A percentile compares a stretch with the other conserved stretches of the same genome.
Conservation (phyloP, 73 alveolate species). For the Effrenium voratum region DNA sequence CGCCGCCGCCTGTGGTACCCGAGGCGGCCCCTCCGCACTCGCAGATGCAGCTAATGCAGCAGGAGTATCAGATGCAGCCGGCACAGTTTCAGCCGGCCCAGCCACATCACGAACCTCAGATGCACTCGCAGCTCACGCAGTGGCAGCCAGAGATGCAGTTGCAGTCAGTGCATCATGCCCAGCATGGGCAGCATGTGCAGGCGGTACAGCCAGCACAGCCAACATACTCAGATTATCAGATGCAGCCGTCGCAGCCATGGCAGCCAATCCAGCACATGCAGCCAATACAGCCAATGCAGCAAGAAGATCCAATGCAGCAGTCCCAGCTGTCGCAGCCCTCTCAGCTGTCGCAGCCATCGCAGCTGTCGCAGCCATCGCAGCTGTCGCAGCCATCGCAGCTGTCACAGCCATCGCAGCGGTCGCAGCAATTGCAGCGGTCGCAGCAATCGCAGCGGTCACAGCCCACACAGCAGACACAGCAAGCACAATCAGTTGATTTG, state of each 20-base stretch:
- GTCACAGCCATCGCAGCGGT: neutral
- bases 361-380: too few species aligned
- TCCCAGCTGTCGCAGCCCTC: neutral
- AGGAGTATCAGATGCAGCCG: neutral
- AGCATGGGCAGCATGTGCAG: constrained; percentile 11
- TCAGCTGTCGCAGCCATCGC: neutral
- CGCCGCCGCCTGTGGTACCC: neutral
- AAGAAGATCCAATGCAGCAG: neutral
- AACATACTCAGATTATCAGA: neutral
- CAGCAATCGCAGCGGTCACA: too few species aligned
- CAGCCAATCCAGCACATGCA: neutral
- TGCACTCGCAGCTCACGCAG: neutral
- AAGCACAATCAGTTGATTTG: neutral
- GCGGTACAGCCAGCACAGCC: neutral
- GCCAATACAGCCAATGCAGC: neutral
- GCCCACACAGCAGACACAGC: neutral
- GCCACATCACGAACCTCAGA: neutral
- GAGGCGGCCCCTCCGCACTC: neutral
- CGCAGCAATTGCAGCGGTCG: neutral
- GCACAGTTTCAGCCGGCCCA: neutral
- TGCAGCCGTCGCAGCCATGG: neutral
- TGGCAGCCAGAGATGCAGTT: too few species aligned
- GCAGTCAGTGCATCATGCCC: too few species aligned
- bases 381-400: too few species aligned
- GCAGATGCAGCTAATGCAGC: constrained; percentile 30